Evolutionary conservation across 2,329 filamentous ascomycete genomes (phyloP).

Genomic region (Monosporascus sp.): DNA sequence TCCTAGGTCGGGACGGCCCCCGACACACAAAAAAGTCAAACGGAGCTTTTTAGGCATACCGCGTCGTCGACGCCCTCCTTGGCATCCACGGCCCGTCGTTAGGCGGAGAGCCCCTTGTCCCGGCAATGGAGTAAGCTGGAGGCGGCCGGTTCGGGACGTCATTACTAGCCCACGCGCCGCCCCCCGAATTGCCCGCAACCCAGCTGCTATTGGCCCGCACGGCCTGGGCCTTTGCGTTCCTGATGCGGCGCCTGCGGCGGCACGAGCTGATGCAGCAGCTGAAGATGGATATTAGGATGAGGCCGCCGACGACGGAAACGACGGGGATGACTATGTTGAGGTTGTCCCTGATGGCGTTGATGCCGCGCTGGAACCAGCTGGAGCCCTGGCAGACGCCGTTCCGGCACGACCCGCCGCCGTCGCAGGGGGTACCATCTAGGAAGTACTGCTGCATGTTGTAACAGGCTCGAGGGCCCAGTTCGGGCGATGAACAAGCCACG

Average conservation of each 20-base stretch:
- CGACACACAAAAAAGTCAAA: not conserved
- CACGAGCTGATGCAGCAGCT: constrained; percentile 60
- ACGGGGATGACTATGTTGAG: constrained; percentile 80
- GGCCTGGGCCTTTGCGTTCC: constrained; percentile 19
- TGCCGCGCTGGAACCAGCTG: constrained; percentile 64
- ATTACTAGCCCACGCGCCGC: not conserved
- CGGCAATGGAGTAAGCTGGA: not conserved
- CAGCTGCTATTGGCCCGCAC: constrained; percentile 20
- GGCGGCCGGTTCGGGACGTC: not conserved
- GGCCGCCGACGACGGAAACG: constrained; percentile 61
- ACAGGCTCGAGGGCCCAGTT: constrained; percentile 61
- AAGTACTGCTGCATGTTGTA: constrained; percentile 83
- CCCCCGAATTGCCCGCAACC: constrained; percentile 7
- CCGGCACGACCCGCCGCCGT: constrained; percentile 69
- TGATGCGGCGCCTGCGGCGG: constrained; percentile 30
- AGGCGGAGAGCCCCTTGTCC: constrained; percentile 1
- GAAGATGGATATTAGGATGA: constrained; percentile 64
- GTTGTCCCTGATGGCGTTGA: constrained; percentile 70
- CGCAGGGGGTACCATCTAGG: constrained; percentile 82
- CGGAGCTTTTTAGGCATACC: constrained; percentile 10
- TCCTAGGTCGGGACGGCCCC: not conserved
- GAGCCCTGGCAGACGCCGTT: constrained; percentile 75
- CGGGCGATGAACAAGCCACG: constrained; percentile 68
- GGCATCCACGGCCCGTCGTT: constrained; percentile 11
- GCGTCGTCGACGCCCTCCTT: constrained; percentile 8